Evolutionary conservation across 1,139 yeast species (phyloP).

Genomic region (Scheffersomyces segobiensis): DNA sequence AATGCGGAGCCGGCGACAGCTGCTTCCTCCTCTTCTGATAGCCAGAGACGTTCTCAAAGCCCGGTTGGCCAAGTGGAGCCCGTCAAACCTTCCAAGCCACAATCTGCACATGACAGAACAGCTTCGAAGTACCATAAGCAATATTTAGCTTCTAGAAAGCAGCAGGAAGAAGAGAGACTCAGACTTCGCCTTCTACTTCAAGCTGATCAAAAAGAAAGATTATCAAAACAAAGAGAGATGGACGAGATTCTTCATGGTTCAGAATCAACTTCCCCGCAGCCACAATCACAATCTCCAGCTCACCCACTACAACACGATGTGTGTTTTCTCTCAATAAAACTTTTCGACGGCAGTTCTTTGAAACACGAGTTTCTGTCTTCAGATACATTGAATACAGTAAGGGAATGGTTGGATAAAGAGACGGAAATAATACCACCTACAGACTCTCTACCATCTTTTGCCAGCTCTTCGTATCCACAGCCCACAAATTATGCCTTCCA

Average conservation of each 20-base stretch:
- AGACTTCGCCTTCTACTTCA: slow-evolving; percentile 52
- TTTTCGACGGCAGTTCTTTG: slow-evolving; percentile 56
- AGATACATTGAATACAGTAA: slow-evolving; percentile 53
- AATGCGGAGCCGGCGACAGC: neutral
- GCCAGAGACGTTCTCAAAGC: neutral
- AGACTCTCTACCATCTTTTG: slow-evolving; percentile 37
- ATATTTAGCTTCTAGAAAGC: slow-evolving; percentile 31
- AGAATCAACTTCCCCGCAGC: slow-evolving; percentile 6
- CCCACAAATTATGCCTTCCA: slow-evolving; percentile 41
- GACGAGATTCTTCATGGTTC: slow-evolving; percentile 1
- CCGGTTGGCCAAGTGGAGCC: neutral
- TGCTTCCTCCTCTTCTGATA: neutral
- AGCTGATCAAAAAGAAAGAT: slow-evolving; percentile 53
- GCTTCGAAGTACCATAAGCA: slow-evolving; percentile 42
- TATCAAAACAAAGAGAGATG: slow-evolving; percentile 9
- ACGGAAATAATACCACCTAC: slow-evolving; percentile 35
- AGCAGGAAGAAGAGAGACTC: slow-evolving; percentile 50
- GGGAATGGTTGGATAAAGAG: slow-evolving; percentile 61
- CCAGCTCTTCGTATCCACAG: slow-evolving; percentile 30
- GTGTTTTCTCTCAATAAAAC: slow-evolving; percentile 51
- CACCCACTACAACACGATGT: slow-evolving; percentile 5
- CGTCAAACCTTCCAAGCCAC: neutral
- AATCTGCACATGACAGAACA: slow-evolving; percentile 36
- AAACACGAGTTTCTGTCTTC: slow-evolving; percentile 40
- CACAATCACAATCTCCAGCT: slow-evolving; percentile 3